Evolutionary conservation across 2,329 filamentous ascomycete genomes (phyloP), one percentile per base, ranked within the genome.

Genomic region (Arachnomyces sp.): DNA sequence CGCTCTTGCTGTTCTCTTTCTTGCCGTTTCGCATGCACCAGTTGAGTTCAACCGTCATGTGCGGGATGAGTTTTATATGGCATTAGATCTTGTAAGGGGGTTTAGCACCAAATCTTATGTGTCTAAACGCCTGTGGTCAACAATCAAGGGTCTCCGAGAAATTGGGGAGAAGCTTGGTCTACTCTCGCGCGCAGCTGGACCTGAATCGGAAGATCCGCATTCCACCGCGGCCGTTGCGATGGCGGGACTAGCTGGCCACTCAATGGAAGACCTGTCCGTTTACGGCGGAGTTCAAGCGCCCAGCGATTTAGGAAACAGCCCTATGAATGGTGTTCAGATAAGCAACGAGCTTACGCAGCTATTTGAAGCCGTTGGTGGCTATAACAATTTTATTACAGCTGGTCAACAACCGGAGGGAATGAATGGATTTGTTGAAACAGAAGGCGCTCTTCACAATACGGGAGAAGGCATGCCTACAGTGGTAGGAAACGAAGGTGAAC

Each of bases 31-130:
- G 13, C 78, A 82, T 56, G 77, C 78, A 3, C 77, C 79, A 0
- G 68, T 69, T 0, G 67, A 78, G 7, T 82, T 81, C 54, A 77
- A 73, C 45, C 63, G 69, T 5, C 67, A 71, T 46, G 76, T 78
- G n/a, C 70, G 77, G 9, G 75, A 81, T 45, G 78, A 82, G 51
- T 82, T 82, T 55, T 80, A 81, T 62, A 77, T 79, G 67, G 78
- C 78, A 0, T 68, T 82, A 3, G 76, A 82, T 34, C 66, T 83
- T 8, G 70, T 83, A 34, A 76, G 77, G 28, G 74, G 73, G 3
- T 74, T 82, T 44, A 78, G 74, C 43, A 72, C 74, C 34, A 74
- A 76, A 44, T 80, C 75, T 0, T 77, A 74, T 49, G 73, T 80
- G 12, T 76, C 74, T 15, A 77, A 78, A 49, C 66, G 77, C 5